These are phyloP conservation scores for Ceriops decandra DNA, from an alignment of 345 rosid species.

Conservation along the genomic window DNA sequence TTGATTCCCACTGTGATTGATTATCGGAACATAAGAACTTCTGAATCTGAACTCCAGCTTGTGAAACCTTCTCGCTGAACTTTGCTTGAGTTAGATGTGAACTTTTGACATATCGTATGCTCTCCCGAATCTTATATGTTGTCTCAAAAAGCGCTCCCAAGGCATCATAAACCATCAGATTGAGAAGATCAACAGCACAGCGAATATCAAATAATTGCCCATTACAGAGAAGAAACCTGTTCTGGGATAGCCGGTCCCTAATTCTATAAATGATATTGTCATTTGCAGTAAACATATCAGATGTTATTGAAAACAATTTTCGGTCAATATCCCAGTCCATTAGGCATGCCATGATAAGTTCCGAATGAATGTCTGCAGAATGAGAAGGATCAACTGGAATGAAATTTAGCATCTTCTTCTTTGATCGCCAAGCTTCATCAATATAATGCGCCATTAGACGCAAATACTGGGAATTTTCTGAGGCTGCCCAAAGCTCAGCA, in stretches of 20 bases:
- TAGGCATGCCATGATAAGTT: slow-evolving; percentile 54
- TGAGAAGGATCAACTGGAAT: slow-evolving; percentile 49
- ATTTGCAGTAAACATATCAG: slow-evolving; percentile 41
- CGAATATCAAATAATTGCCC: slow-evolving; percentile 66
- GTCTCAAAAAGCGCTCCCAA: slow-evolving; percentile 45
- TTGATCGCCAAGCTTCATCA: slow-evolving; percentile 62
- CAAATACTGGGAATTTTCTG: slow-evolving; percentile 48
- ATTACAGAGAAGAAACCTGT: slow-evolving; percentile 55
- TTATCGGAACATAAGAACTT: slow-evolving; percentile 50
- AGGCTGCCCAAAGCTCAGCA: slow-evolving; percentile 52
- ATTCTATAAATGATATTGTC: slow-evolving; percentile 47
- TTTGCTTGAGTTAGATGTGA: slow-evolving; percentile 39
- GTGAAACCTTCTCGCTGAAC: slow-evolving; percentile 38
- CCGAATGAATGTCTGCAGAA: slow-evolving; percentile 57
- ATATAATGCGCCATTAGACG: slow-evolving; percentile 59
- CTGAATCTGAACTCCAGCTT: slow-evolving; percentile 40
- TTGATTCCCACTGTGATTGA: slow-evolving; percentile 56
- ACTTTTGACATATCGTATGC: slow-evolving; percentile 43
- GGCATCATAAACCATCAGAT: slow-evolving; percentile 55
- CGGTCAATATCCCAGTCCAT: slow-evolving; percentile 90
- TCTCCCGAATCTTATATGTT: slow-evolving; percentile 49
- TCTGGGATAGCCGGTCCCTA: slow-evolving; percentile 66
- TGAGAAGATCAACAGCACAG: slow-evolving; percentile 53
- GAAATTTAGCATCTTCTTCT: slow-evolving; percentile 55
- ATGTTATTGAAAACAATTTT: slow-evolving; percentile 61